Percentiles rank a stretch among this genome's conserved stretches.
Conservation (phyloP, 1,284 basidiomycete genomes). For the Gymnopus androsaceus region DNA sequence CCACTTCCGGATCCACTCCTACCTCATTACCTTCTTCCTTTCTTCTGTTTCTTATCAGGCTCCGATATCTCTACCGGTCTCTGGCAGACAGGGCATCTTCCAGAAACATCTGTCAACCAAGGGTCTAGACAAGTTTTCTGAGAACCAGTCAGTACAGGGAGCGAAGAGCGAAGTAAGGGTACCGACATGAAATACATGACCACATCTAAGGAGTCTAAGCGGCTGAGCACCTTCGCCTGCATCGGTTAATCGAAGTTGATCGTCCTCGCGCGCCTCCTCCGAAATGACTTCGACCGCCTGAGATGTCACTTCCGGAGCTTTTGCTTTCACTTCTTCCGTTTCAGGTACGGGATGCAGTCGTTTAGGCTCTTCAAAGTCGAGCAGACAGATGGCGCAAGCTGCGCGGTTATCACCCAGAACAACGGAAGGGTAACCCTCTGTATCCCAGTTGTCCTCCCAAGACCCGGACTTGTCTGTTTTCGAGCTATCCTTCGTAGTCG, state of each 20-base stretch:
- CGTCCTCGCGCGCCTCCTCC: constrained; percentile 39
- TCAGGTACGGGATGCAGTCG: constrained; percentile 7
- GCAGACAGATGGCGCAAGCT: constrained; percentile 77
- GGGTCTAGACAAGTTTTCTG: constrained; percentile 25
- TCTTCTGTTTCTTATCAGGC: constrained; percentile 14
- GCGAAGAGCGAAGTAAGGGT: neutral
- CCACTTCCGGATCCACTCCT: no score
- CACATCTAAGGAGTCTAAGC: constrained; percentile 68
- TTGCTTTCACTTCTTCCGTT: neutral
- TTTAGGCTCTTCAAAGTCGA: constrained; percentile 79
- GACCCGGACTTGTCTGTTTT: constrained; percentile 37
- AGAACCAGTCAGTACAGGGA: constrained; percentile 7
- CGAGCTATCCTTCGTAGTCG: constrained; percentile 19
- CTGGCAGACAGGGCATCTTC: constrained; percentile 24
- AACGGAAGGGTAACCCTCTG: constrained; percentile 51
- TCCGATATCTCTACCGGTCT: constrained; percentile 19
- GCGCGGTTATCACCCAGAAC: constrained; percentile 77
- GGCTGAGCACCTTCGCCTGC: constrained; percentile 76
- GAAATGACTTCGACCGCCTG: constrained; percentile 36
- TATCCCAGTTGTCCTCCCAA: constrained; percentile 57
- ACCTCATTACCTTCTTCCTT: constrained; percentile 5
- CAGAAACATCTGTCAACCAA: constrained; percentile 25
- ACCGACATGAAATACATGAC: constrained; percentile 83
- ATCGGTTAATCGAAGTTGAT: constrained; percentile 54
- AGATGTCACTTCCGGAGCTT: constrained; percentile 19